Base-by-base conservation (phyloP, 495 filamentous ascomycete genomes). In the Glutinoglossum americanum region DNA sequence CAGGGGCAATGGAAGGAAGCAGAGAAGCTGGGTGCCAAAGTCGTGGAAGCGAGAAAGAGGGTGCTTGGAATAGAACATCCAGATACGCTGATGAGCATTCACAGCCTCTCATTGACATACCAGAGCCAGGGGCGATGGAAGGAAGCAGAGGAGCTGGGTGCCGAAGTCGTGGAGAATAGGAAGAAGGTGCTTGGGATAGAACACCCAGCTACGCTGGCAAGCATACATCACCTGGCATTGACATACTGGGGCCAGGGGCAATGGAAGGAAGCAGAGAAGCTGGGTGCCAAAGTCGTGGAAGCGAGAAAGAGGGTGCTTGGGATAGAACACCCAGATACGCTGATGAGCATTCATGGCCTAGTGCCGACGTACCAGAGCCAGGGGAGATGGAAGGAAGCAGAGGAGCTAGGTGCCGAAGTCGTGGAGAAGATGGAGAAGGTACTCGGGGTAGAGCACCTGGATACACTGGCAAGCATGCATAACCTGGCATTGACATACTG, bases 171-270 rank as follows among this genome's bases (percentile, higher is more conserved):
- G 39, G 27, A 58, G 39, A 10, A 0, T 5, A 47, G 3, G 15
- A 19, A 58, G 56, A 47, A 3, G 45, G 44, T 28, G 4, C 32
- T 58, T 1, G 56, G 56, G 30, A 0, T 25, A 15, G 56, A 58
- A n/a, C 56, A 58, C n/a, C 35, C 56, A 58, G 45, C 54, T 8
- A 58, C 44, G 28, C 28, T 58, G 10, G 21, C 45, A 17, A 55
- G 39, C 45, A 55, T 55, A 19, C 7, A 8, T 4, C 57, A 58
- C 44, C 37, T 58, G 30, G 56, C 45, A 19, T 33, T n/a, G 8
- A 58, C 56, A 23, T 49, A 47, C n/a, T 1, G 19, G 39, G 11
- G 13, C 2, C 45, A 54, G 15, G 37, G 37, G 2, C 5, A 17
- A 13, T 17, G 3, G 1, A 15, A 48, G 8, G 56, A 53, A 25